Base-by-base conservation (phyloP, 2,329 filamentous ascomycete genomes). In the Epichloe uncinata region DNA sequence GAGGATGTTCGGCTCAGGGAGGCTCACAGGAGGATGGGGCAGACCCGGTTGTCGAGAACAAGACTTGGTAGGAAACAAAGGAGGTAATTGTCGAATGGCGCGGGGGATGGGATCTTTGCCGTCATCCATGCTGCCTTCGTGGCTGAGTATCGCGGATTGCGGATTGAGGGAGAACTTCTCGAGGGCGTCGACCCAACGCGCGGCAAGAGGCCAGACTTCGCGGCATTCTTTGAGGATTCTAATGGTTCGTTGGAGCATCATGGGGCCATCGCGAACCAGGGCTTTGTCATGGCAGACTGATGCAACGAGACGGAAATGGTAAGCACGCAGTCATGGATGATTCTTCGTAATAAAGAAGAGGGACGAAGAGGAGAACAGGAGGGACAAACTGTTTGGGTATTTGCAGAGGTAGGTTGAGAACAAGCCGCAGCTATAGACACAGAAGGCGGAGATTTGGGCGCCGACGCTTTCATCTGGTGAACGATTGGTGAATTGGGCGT, bases 361-460 rank as follows among this genome's bases (percentile, higher is more conserved):
- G 34, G 33, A 11, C 2, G 11, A 9, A 16, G 34, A 47, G 15
- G 13, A 41, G 34, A 34, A 18, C 11, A 36, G 26, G 12, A 36
- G 36, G 15, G 2, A 56, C 73, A 56, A 61, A 77, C 74, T 62
- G 18, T 66, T 62, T 7, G 73, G 72, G 50, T 75, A 76, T 57
- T 73, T 75, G 59, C 68, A 73, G 2, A 76, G 60, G 48, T 78
- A 78, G 3, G 69, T 70, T 6, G 73, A 70, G 49, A 78, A 68
- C 22, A 78, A 63, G 13, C 73, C 74, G 53, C 74, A 77, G n/a
- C 67, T 74, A 47, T 77, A 78, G 12, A 77, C 73, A 50, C 72
- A 74, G 54, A 78, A 78, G 1, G 73, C 72, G 15, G 73, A 69
- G 66, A 78, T 77, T 56, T 77, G 74, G 2, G 73, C 73, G 2